Conservation (phyloP, 139 green algal species). For the Chlamydomonas applanata region DNA sequence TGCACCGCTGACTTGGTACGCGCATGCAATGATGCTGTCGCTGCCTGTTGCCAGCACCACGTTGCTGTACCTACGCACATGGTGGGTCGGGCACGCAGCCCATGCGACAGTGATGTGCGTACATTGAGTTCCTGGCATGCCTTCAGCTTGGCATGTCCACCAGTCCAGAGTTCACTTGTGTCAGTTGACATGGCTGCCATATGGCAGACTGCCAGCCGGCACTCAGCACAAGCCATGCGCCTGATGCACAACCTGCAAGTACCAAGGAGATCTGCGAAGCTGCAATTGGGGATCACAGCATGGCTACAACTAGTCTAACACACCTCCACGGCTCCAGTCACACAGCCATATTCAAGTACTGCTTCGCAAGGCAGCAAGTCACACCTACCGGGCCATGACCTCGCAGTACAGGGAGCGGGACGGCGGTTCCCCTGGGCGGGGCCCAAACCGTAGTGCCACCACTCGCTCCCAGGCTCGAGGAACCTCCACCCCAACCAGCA, state of each 20-base stretch:
- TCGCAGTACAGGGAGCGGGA: conserved; percentile 61
- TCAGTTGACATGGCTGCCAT: no score
- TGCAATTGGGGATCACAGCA: no score
- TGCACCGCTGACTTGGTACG: conserved; percentile 47
- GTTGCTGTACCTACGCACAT: conserved; percentile 49
- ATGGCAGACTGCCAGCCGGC: no score
- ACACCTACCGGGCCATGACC: conserved; percentile 64
- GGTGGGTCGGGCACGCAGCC: no score
- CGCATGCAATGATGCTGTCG: conserved; percentile 42
- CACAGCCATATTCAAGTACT: no score
- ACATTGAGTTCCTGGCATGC: not conserved
- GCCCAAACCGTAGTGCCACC: conserved; percentile 61
- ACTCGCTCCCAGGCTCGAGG: conserved; percentile 75
- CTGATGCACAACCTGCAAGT: not conserved
- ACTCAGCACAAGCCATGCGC: not conserved
- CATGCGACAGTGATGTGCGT: not conserved
- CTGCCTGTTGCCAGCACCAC: conserved; percentile 44
- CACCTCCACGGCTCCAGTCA: no score
- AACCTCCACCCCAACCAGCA: conserved; percentile 57
- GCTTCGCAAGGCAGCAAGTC: no score
- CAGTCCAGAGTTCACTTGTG: no score
- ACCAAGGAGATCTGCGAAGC: no score
- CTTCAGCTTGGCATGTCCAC: no score
- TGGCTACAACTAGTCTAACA: no score
- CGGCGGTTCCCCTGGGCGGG: conserved; percentile 45